These are phyloP conservation scores for Ophiognomonia clavigignenti-juglandacearum DNA, from an alignment of 2,329 filamentous ascomycete genomes.

Conservation along the genomic window DNA sequence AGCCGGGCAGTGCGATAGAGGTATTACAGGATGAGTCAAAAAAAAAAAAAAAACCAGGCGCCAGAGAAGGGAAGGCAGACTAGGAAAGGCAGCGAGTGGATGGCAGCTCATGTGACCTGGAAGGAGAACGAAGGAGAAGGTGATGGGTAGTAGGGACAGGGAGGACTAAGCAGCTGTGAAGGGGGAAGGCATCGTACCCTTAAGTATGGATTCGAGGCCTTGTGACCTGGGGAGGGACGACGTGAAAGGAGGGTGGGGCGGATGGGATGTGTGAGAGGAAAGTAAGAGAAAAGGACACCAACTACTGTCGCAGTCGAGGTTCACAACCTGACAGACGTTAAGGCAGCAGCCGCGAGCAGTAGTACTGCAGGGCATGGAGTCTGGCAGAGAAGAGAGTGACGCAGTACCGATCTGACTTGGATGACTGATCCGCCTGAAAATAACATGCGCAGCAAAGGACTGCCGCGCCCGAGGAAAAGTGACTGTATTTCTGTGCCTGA, in stretches of 20 bases:
- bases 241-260: constrained; percentile 17
- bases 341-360: constrained; percentile 13
- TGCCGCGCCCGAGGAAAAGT: background rate
- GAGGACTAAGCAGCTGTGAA: constrained; percentile 14
- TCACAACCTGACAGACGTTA: constrained; percentile 9
- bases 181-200: constrained; percentile 47
- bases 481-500: constrained; percentile 6
- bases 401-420: constrained; percentile 15
- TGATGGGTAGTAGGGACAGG: constrained; percentile 20
- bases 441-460: constrained; percentile 9
- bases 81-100: constrained; percentile 16
- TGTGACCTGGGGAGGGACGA: constrained; percentile 22
- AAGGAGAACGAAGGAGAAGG: constrained; percentile 19
- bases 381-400: constrained; percentile 4
- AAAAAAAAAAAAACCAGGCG: constrained; percentile 3
- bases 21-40: constrained; percentile 14
- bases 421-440: constrained; percentile 16
- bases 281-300: constrained; percentile 8
- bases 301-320: constrained; percentile 4
- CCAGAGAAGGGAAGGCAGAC: constrained; percentile 16
- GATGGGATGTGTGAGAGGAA: no score
- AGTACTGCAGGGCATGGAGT: background rate
- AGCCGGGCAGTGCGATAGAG: constrained; percentile 6
- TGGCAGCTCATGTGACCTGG: constrained; percentile 14
- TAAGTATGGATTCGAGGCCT: constrained; percentile 47